phyloP scores from a whole-genome alignment of 176 grass and related monocot species.

The Aegilops longissima region DNA sequence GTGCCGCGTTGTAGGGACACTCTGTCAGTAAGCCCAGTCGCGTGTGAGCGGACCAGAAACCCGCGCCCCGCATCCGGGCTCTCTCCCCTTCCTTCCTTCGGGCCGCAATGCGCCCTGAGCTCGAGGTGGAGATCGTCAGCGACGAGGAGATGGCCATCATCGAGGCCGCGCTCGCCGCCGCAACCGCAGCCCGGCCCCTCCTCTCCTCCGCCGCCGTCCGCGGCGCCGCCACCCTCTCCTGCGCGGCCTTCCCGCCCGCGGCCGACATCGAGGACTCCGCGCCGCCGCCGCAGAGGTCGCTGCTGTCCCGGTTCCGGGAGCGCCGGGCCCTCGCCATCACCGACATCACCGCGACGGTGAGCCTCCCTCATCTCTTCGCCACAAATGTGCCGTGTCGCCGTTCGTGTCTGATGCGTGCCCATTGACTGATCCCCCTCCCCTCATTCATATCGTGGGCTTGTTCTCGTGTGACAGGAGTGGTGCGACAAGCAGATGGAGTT shows the following conservation, averaged over 20 bases:
- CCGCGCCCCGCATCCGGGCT: background rate
- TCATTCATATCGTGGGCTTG: background rate
- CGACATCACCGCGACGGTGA: conserved; percentile 80
- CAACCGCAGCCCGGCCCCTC: conserved; percentile 21
- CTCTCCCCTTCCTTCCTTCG: background rate
- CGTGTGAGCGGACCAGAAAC: background rate
- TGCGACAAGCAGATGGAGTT: conserved; percentile 97
- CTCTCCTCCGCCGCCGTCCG: conserved; percentile 30
- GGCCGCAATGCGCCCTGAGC: background rate
- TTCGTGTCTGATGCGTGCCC: background rate
- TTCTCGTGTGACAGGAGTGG: conserved; percentile 69
- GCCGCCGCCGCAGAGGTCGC: conserved; percentile 30
- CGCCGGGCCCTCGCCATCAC: conserved; percentile 64
- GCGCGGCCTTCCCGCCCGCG: conserved; percentile 22
- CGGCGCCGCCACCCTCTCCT: conserved; percentile 31
- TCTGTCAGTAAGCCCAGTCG: background rate
- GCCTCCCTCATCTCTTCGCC: conserved; percentile 1
- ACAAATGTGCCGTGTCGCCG: background rate
- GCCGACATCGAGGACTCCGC: conserved; percentile 69
- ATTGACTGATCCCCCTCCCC: background rate
- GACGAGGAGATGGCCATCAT: conserved; percentile 92
- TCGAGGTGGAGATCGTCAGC: conserved; percentile 73
- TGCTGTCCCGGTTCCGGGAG: conserved; percentile 50
- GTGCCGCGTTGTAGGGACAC: no score
- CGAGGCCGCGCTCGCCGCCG: conserved; percentile 68